A percentile compares a stretch with the other conserved stretches of the same genome.
Conservation (phyloP, 768 basidiomycete genomes). For the button mushroom (Agaricus bisporus) region DNA sequence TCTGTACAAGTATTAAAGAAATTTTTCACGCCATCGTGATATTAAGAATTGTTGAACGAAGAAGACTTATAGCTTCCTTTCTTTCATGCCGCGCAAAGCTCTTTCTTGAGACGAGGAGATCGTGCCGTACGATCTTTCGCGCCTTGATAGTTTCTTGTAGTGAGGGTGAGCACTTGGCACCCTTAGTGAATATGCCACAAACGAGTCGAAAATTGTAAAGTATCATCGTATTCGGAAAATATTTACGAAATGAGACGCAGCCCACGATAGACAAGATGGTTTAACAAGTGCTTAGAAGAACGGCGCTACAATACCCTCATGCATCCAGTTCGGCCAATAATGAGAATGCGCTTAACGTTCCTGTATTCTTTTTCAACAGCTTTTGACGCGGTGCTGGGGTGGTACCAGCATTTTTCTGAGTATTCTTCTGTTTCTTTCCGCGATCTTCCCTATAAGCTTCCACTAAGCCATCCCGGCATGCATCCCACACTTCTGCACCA, state of each 20-base stretch:
- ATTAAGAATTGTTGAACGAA: no score
- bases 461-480: slow-evolving; percentile 39
- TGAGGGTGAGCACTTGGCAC: no score
- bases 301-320: slow-evolving; percentile 15
- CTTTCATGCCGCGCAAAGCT: no score
- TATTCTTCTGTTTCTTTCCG: slow-evolving; percentile 36
- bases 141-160: no score
- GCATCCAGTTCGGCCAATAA: slow-evolving; percentile 34
- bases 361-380: neutral
- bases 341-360: slow-evolving; percentile 29
- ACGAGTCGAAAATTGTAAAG: no score
- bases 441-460: slow-evolving; percentile 43
- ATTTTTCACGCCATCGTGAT: neutral
- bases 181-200: no score
- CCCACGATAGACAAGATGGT: neutral
- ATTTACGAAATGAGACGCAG: no score
- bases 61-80: no score
- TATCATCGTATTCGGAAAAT: no score
- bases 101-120: no score
- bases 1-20: no score
- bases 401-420: slow-evolving; percentile 15
- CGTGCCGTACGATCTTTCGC: no score
- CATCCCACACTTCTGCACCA: slow-evolving; percentile 37
- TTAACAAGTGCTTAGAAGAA: neutral
- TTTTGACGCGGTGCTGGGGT: neutral